These are phyloP conservation scores for Chalciporus pseudorubinellus DNA, from an alignment of 768 basidiomycete species.

Conservation along the genomic window DNA sequence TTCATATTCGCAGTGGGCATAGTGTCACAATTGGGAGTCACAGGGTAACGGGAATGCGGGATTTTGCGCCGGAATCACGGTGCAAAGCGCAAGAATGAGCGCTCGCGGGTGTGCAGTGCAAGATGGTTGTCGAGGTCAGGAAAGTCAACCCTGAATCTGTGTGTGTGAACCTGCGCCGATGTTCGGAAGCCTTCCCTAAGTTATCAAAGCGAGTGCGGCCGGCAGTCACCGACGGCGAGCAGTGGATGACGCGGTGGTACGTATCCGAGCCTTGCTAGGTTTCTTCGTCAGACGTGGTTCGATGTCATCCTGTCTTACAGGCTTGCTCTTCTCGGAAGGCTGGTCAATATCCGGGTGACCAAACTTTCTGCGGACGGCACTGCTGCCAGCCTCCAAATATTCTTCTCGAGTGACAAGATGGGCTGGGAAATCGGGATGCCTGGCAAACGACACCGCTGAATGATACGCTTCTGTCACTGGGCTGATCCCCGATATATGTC, in stretches of 20 bases:
- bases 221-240: slow-evolving; percentile 30
- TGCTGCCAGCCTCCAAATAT: slow-evolving; percentile 81
- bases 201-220: slow-evolving; percentile 5
- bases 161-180: slow-evolving; percentile 5
- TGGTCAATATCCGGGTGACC: slow-evolving; percentile 49
- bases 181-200: not conserved
- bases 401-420: slow-evolving; percentile 73
- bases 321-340: slow-evolving; percentile 24
- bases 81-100: not conserved
- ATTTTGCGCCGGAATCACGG: slow-evolving; percentile 2
- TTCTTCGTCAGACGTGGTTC: slow-evolving; percentile 29
- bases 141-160: slow-evolving; percentile 21
- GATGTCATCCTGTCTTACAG: slow-evolving; percentile 15
- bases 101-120: not conserved
- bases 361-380: slow-evolving; percentile 74
- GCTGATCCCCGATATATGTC: slow-evolving; percentile 37
- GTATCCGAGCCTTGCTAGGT: slow-evolving; percentile 27
- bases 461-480: slow-evolving; percentile 66
- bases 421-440: slow-evolving; percentile 46
- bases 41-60: slow-evolving; percentile 5
- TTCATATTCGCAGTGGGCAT: slow-evolving; percentile 24
- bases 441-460: slow-evolving; percentile 58
- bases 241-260: slow-evolving; percentile 16
- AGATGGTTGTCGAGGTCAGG: slow-evolving; percentile 3
- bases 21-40: slow-evolving; percentile 19